A percentile compares a stretch with the other conserved stretches of the same genome.
These are phyloP conservation scores for Aureoboletus auriporus DNA, from an alignment of 768 basidiomycete genomes.

Conservation along the genomic window DNA sequence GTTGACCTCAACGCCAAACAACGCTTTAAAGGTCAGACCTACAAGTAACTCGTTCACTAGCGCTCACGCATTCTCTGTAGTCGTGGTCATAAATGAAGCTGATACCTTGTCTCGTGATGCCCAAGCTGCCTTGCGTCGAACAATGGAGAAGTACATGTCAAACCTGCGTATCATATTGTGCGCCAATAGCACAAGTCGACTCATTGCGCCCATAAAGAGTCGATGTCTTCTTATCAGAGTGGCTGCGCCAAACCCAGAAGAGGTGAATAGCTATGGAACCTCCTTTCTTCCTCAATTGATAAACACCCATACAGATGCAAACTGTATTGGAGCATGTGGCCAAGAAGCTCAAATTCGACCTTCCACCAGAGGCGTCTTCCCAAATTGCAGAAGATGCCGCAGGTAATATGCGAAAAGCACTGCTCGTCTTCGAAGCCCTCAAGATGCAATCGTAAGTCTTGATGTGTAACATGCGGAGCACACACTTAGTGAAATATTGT, in stretches of 20 bases:
- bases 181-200: constrained; percentile 90
- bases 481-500: background rate
- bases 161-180: constrained; percentile 97
- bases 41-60: background rate
- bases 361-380: constrained; percentile 73
- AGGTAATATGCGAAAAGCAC: constrained; percentile 92
- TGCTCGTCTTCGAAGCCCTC: constrained; percentile 91
- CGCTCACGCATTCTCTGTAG: constrained; percentile 36
- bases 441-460: constrained; percentile 88
- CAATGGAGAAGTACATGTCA: constrained; percentile 99
- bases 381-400: constrained; percentile 77
- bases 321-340: constrained; percentile 77
- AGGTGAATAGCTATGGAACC: constrained; percentile 46
- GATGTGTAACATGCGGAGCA: background rate
- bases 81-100: constrained; percentile 98
- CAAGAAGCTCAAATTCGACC: constrained; percentile 69
- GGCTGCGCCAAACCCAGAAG: constrained; percentile 74
- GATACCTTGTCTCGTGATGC: constrained; percentile 94
- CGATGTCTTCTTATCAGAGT: constrained; percentile 92
- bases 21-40: constrained; percentile 82
- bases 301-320: constrained; percentile 56
- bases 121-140: constrained; percentile 92
- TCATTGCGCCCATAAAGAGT: constrained; percentile 96
- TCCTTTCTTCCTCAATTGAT: background rate
- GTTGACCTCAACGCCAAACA: constrained; percentile 95